Evolutionary conservation across 345 rosid species (phyloP).

Genomic region (Acer yangbiense): DNA sequence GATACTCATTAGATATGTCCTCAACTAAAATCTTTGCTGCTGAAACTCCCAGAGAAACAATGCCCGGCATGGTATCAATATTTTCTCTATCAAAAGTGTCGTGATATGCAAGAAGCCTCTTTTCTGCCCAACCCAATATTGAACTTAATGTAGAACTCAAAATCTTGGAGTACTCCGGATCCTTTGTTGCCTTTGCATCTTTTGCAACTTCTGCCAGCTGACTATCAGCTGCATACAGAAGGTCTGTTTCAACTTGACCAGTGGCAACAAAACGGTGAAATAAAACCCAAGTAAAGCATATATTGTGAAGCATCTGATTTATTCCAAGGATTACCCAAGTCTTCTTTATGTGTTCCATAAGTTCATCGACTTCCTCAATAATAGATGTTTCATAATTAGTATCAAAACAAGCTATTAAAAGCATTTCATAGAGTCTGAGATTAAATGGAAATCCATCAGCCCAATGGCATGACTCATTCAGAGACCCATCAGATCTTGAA

Average conservation of each 20-base stretch:
- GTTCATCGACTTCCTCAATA: conserved; percentile 91
- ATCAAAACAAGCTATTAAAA: conserved; percentile 88
- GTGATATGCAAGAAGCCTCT: conserved; percentile 95
- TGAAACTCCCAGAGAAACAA: conserved; percentile 83
- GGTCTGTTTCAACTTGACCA: conserved; percentile 75
- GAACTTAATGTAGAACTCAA: conserved; percentile 85
- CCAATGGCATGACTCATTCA: conserved; percentile 87
- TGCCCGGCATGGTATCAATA: conserved; percentile 76
- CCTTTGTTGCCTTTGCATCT: conserved; percentile 89
- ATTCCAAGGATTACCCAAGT: conserved; percentile 93
- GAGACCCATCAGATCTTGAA: conserved; percentile 80
- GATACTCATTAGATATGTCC: conserved; percentile 94
- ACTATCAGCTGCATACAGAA: conserved; percentile 76
- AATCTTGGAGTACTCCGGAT: conserved; percentile 80
- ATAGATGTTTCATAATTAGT: conserved; percentile 62
- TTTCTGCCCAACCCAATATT: conserved; percentile 94
- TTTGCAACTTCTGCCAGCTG: conserved; percentile 86
- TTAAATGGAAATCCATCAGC: conserved; percentile 95
- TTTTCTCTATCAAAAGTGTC: conserved; percentile 79
- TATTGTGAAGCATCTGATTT: conserved; percentile 80
- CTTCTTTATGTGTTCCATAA: conserved; percentile 96
- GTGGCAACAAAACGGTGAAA: conserved; percentile 83
- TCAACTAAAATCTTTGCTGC: conserved; percentile 91
- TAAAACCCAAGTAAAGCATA: conserved; percentile 92
- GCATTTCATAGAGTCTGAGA: conserved; percentile 82